phyloP scores from a whole-genome alignment of 768 basidiomycete species.

The Hypholoma fasciculare region DNA sequence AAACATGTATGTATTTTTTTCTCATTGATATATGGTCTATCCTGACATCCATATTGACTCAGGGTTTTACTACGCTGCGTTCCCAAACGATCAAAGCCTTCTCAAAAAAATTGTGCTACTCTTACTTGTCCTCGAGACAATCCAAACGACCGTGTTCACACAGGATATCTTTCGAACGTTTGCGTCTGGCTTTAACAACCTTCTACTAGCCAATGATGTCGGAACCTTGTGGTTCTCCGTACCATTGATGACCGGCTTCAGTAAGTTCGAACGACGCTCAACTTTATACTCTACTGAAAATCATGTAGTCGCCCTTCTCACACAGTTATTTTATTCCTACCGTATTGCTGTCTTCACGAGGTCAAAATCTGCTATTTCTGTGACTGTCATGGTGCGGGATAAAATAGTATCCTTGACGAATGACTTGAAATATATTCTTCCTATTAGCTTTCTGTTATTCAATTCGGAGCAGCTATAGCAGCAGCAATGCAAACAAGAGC shows the following conservation, averaged over 20 bases:
- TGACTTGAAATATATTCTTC: not conserved
- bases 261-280: not conserved
- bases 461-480: no score
- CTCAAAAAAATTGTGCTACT: not conserved
- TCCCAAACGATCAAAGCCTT: not conserved
- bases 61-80: not conserved
- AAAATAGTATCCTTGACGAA: not conserved
- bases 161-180: not conserved
- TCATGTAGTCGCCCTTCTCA: not conserved
- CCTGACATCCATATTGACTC: not conserved
- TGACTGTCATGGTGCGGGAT: not conserved
- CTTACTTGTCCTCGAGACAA: not conserved
- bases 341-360: not conserved
- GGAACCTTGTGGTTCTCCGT: not conserved
- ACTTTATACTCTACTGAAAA: not conserved
- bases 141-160: not conserved
- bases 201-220: not conserved
- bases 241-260: not conserved
- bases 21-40: not conserved
- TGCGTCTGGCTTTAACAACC: not conserved
- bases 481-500: no score
- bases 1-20: not conserved
- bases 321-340: not conserved
- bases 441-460: not conserved
- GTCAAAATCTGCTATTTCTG: not conserved